Evolutionary conservation across 345 rosid species (phyloP), one percentile per base, ranked within the genome.

Genomic region (Citrus sp.): DNA sequence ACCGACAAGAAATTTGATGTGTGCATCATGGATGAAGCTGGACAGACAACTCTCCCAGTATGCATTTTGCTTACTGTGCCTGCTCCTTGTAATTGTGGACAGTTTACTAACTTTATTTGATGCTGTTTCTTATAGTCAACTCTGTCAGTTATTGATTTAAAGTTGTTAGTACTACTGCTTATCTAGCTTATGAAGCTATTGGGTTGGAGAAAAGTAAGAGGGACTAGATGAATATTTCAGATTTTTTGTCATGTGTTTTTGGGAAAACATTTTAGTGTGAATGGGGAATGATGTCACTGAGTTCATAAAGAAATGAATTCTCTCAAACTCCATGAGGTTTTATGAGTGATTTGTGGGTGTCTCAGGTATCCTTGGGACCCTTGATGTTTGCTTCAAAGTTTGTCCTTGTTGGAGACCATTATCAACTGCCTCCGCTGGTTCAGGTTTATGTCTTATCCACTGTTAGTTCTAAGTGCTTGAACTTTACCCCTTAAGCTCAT

Each of bases 401-500:
- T 85, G 98, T 96, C 78, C 97, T 96, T 74, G 99, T 96, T 77
- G 99, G 99, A 75, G 99, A 96, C 85, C 98, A 96, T 85, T 96
- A 96, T 85, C 99, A 94, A 81, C 83, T 96, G 81, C 98, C 99
- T 70, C 98, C 99, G 42, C 89, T 96, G 76, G 95, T 96, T 79
- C 94, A 94, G 92, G 99, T 93, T 82, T 77, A 40, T 70, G 64
- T 72, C 69, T 78, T 62, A 75, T 73, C 59, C 58, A 35, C 67
- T 21, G 32, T 78, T 77, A 22, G 75, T 69, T 70, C 62, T 34
- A 40, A 27, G 22, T 64, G 63, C 74, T 62, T 42, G 55, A 74
- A 25, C 66, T 40, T 66, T n/a, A 22, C 59, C 22, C 28, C 25
- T 70, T 64, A 59, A 67, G 77, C 68, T 79, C 81, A 73, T 70